Conservation (phyloP, 208 protist genomes). For the Leishmania lainsoni region DNA sequence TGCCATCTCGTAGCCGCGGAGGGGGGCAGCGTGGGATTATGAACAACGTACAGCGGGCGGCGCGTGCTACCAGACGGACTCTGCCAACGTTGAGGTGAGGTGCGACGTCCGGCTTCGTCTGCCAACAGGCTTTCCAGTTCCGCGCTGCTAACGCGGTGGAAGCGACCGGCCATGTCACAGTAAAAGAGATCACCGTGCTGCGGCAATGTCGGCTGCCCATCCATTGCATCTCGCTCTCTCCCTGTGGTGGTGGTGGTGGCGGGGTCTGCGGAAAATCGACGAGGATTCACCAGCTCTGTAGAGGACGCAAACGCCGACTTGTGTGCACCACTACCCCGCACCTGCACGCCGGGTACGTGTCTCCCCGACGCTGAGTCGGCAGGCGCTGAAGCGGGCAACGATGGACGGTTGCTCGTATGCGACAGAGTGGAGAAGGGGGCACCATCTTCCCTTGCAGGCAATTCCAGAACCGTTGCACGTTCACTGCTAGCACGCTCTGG, state of each 20-base stretch:
- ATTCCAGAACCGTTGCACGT: background rate
- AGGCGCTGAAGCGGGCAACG: background rate
- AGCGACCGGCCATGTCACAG: slow-evolving; percentile 14
- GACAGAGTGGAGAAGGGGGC: background rate
- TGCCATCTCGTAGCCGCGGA: slow-evolving; percentile 2
- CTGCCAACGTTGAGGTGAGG: background rate
- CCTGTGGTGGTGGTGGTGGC: background rate
- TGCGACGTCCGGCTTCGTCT: background rate
- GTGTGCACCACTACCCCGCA: background rate
- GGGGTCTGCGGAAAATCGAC: background rate
- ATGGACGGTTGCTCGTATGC: background rate
- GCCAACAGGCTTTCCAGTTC: slow-evolving; percentile 14
- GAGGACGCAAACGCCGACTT: background rate
- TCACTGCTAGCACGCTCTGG: background rate
- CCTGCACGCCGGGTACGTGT: background rate
- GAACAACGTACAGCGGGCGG: slow-evolving; percentile 27
- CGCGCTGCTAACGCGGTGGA: slow-evolving; percentile 15
- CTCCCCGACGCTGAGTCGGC: background rate
- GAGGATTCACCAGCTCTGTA: background rate
- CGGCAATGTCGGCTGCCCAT: background rate
- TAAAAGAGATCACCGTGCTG: slow-evolving; percentile 32
- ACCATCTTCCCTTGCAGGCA: background rate
- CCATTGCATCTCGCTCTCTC: background rate
- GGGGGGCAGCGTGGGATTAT: slow-evolving; percentile 4
- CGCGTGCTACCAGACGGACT: background rate